Base-by-base conservation (phyloP, 2,329 filamentous ascomycete species). In the Nannizziopsis arthrosporioides region DNA sequence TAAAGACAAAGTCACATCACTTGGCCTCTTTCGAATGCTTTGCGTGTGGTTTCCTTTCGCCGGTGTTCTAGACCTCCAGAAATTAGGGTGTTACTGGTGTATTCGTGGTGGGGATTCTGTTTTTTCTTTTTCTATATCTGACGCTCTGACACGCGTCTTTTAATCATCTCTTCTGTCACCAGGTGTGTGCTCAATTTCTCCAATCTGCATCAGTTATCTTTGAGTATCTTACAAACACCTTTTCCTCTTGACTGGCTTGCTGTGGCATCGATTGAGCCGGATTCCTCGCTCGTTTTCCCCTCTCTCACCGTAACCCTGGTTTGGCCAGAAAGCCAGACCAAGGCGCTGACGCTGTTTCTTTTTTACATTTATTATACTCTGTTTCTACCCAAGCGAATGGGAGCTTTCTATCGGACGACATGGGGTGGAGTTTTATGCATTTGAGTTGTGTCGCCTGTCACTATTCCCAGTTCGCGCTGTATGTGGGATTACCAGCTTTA, bases 361-460 rank as follows among this genome's bases (percentile, higher is more conserved):
- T 44, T 15, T 31, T 36, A 39, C 36, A 14, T 48, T 48, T 38
- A 31, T 31, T 38, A 34, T 44, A 12, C 18, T 48, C 14, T 40
- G 12, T 31, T 31, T 43, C 19, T 38, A 31, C 46, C 39, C 32
- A 32, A 10, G 18, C 17, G 17, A 32, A 43, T 37, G 41, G 39
- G 31, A 17, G 32, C 14, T 48, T 30, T 35, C 32, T 38, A 47
- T 38, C 18, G 31, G 27, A 48, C 17, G 41, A 48, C 31, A 48
- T 48, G 46, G 46, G 42, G 42, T 40, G 41, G 41, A 39, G 47
- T 47, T 42, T n/a, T 27, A 44, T 50, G 58, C 55, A 61, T 62
- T 61, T 60, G 62, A 59, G 57, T 63, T 58, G 57, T 58, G 59
- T 48, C 54, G n/a, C 52, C 47, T 45, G 57, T 51, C 45, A 40